Base-by-base conservation (phyloP, 768 basidiomycete species). In the Termitomyces sp. region DNA sequence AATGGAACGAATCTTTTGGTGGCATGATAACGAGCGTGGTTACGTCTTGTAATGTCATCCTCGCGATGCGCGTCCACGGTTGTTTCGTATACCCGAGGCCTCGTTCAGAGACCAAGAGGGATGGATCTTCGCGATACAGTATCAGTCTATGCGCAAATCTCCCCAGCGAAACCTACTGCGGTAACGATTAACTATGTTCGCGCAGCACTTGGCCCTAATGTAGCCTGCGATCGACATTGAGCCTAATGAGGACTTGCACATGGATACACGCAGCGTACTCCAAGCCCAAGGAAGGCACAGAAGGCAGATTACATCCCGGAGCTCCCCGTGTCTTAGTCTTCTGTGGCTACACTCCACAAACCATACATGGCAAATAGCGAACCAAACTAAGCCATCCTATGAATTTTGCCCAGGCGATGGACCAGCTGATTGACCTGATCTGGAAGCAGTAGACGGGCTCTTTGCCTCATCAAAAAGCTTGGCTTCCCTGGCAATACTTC, bases 1-100 rank as follows among this genome's bases (percentile, higher is more conserved):
- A 57, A 57, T 54, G 52, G 56, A 60, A 60, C 47, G 40, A 43
- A 45, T 35, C 40, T 43, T 16, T 35, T 32, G 41, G 11, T 41
- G 53, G 41, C 52, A 43, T 33, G 55, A 54, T 46, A 50, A 48
- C n/a, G 36, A 18, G 43, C 33, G 10, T 52, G 49, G 48, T 61
- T 61, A 61, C 60, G 56, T 61, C 60, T 54, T 57, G 28, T 13
- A 41, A 47, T 20, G n/a, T 14, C 44, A 52, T 40, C 50, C 51
- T 38, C 51, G 50, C 43, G 52, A 45, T 57, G 41, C 44, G 55
- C 43, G 40, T 36, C 48, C 47, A 35, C 57, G 35, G 18, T 30
- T 43, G 30, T 47, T 26, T 36, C 33, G 47, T 59, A 55, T 35
- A 22, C 46, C 53, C 56, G 60, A 61, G 60, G 60, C 47, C 22